Base-by-base conservation (phyloP, 371 early-diverging fungal genomes). In the Mucor circinelloides region DNA sequence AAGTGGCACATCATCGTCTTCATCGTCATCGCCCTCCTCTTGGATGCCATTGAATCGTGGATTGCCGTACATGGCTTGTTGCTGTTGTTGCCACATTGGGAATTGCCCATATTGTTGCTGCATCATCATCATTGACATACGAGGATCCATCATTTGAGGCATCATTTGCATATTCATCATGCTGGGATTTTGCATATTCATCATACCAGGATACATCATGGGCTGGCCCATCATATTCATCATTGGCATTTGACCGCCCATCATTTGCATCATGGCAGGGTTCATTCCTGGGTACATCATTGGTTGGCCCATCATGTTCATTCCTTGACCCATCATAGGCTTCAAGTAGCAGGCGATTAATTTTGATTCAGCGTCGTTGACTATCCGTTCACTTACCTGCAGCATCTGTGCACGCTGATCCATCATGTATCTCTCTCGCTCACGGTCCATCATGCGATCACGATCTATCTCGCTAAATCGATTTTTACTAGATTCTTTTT, bases 111-210 rank as follows among this genome's bases (percentile, higher is more conserved):
- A 72, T 70, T 71, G 76, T 9, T 76, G 72, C 54, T 73, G 72
- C 81, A 80, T 80, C 76, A 77, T 75, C 66, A 73, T 69, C 68
- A 69, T 72, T n/a, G 65, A 64, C 77, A 78, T 78, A 19, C 74
- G 73, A 12, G 80, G 77, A 66, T 80, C 75, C 77, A 80, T 72
- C 75, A 75, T 77, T 1, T 64, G 66, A n/a, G 21, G 46, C 72
- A 68, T 64, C 58, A 65, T 64, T 27, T 36, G 44, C 66, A 66
- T 63, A 17, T 68, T 79, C 77, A 76, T 67, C 68, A 72, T 63
- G 19, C 64, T 30, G 17, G 77, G 75, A 68, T 74, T 30, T 52
- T 27, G 30, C 68, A 62, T 61, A 8, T 42, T 44, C 69, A 64
- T 54, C 65, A 72, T 61, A 23, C 68, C 63, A 52, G 80, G 76